Percentiles rank a stretch among this genome's conserved stretches.
These are phyloP conservation scores for Botrytis sinoallii DNA, from an alignment of 2,329 filamentous ascomycete genomes.

Conservation along the genomic window DNA sequence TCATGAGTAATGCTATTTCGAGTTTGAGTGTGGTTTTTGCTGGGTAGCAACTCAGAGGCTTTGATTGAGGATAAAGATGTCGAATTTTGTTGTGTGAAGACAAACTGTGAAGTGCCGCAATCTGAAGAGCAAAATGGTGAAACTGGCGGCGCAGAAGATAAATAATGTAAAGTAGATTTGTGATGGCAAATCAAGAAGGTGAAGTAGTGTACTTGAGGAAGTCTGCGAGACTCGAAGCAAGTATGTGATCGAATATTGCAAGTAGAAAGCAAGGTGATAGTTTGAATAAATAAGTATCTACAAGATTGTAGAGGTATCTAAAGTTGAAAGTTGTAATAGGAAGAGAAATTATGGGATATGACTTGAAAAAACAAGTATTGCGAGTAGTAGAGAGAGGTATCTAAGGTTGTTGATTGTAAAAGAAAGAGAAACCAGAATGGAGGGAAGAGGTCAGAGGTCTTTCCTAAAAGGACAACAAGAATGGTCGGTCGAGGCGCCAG, in stretches of 20 bases:
- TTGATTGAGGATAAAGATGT: neutral
- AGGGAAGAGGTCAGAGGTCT: neutral
- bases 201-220: neutral
- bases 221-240: neutral
- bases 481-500: neutral
- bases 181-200: neutral
- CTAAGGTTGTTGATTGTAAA: neutral
- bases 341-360: neutral
- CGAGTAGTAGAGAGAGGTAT: neutral
- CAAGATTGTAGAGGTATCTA: neutral
- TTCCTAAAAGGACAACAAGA: neutral
- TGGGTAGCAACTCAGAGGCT: neutral
- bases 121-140: neutral
- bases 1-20: neutral
- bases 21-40: neutral
- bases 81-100: neutral
- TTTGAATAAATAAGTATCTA: neutral
- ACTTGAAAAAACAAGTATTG: neutral
- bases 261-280: neutral
- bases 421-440: neutral
- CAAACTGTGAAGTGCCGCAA: neutral
- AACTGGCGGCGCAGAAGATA: neutral
- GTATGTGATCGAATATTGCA: neutral
- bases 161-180: neutral
- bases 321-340: neutral